Evolutionary conservation across 192 early-diverging fungal species (phyloP).

Genomic region (Mortierella hygrophila): DNA sequence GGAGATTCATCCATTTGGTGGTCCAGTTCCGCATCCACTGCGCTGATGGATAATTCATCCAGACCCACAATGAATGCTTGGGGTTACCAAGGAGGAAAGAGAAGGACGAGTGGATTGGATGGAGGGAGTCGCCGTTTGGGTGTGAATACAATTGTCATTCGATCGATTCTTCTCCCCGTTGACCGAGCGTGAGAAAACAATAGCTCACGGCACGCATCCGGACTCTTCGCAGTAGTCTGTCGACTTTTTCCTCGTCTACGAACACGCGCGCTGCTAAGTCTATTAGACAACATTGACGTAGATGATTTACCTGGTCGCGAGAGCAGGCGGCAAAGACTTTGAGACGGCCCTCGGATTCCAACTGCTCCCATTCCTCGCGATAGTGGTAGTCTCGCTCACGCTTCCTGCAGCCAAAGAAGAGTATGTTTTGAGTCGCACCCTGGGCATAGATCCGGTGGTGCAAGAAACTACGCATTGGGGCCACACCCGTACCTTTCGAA

Average conservation of each 20-base stretch:
- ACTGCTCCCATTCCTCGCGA: constrained; percentile 70
- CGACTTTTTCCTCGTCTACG: no score
- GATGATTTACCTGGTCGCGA: constrained; percentile 73
- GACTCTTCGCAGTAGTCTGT: no score
- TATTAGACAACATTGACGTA: constrained; percentile 27
- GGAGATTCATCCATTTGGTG: neutral
- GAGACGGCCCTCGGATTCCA: constrained; percentile 64
- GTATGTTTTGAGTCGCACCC: constrained; percentile 66
- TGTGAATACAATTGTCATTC: no score
- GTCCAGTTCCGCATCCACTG: neutral
- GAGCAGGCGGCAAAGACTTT: constrained; percentile 86
- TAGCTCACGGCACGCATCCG: no score
- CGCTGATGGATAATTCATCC: constrained; percentile 1
- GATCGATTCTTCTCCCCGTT: no score
- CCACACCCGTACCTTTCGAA: constrained; percentile 85
- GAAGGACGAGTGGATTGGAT: neutral
- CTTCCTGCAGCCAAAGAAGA: constrained; percentile 91
- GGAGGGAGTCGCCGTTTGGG: neutral
- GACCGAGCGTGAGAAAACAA: no score
- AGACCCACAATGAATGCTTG: neutral
- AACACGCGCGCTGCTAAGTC: neutral
- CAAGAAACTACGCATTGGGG: constrained; percentile 81
- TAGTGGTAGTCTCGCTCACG: constrained; percentile 82
- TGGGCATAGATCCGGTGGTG: constrained; percentile 51
- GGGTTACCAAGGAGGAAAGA: neutral